Base-by-base conservation (phyloP, 768 basidiomycete species). In the Multifurca ochricompacta region DNA sequence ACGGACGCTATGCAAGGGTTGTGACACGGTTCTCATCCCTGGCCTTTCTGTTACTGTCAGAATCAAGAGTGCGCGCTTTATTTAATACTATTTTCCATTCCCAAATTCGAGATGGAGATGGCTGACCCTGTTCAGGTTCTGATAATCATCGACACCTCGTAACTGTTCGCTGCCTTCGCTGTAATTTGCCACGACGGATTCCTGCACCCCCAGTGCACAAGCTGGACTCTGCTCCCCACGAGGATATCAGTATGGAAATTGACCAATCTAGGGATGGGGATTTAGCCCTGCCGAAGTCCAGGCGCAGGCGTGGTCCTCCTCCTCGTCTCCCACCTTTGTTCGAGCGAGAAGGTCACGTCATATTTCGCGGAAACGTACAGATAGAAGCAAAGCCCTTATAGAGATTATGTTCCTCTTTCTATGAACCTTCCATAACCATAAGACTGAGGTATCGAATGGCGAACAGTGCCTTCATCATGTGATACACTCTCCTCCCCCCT, bases 1-100 rank as follows among this genome's bases (percentile, higher is more conserved):
- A 66, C 82, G 91, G 10, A 80, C 83, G 1, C 62, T 91, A 6
- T 94, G 91, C 69, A 81, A 78, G 65, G 72, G 73, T 1, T 94
- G 91, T 63, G 73, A 78, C 52, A 65, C 72, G 0, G 73, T 83
- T 7, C 72, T 92, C 4, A 61, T 91, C 1, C 83, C 88, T 0
- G 91, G 91, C 11, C 59, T 77, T 1, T 83, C 85, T 1, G 78
- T 80, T 0, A 74, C 72, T 1, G 76, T 88, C 21, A 80, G 89
- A 3, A 68, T 87, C 7, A 81, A 81, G 69, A 68, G 91, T 87
- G 52, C 27, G 81, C 56, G n/a, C 23, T 3, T 34, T 31, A 25
- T 14, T 6, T 21, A 13, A 23, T 18, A 7, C n/a, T 19, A 62
- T 2, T 48, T 34, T 34, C n/a, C 6, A 6, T 48, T 48, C 35